Evolutionary conservation across 208 protist genomes (phyloP).

Genomic region (Trypanosoma mega): DNA sequence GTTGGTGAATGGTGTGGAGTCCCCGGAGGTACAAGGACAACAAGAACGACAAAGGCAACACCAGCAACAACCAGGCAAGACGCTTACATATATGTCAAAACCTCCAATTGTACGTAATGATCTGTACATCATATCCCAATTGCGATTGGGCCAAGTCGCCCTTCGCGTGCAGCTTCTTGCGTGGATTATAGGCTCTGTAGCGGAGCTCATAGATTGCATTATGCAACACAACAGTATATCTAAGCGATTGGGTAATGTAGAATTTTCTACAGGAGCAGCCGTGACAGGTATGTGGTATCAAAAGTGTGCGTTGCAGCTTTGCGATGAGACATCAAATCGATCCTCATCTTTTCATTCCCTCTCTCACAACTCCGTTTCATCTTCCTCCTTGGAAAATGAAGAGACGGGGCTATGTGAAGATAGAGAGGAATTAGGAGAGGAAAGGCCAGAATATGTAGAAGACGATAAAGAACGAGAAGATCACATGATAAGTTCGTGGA

Average conservation of each 20-base stretch:
- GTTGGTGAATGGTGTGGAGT: conserved; percentile 1
- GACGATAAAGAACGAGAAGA: too few relatives aligned
- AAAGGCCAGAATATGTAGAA: too few relatives aligned
- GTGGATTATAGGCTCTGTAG: conserved; percentile 31
- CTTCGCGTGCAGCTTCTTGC: conserved; percentile 28
- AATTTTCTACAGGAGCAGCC: background rate
- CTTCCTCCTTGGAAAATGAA: too few relatives aligned
- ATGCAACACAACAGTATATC: background rate
- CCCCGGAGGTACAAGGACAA: background rate
- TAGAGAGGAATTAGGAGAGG: too few relatives aligned
- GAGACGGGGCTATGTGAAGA: too few relatives aligned
- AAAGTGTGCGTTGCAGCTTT: conserved; percentile 15
- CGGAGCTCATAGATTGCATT: conserved; percentile 19
- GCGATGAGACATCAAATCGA: background rate
- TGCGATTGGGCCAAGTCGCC: conserved; percentile 9
- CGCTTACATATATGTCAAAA: too few relatives aligned
- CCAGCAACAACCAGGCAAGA: background rate
- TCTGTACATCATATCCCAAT: background rate
- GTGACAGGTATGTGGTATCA: conserved; percentile 29
- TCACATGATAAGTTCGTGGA: too few relatives aligned
- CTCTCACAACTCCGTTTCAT: too few relatives aligned
- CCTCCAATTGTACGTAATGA: too few relatives aligned
- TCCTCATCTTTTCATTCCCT: too few relatives aligned
- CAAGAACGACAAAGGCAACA: background rate
- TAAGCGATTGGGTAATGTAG: background rate